Evolutionary conservation across 2,329 filamentous ascomycete genomes (phyloP), one percentile per base, ranked within the genome.

Genomic region (Pleurostoma richardsiae): DNA sequence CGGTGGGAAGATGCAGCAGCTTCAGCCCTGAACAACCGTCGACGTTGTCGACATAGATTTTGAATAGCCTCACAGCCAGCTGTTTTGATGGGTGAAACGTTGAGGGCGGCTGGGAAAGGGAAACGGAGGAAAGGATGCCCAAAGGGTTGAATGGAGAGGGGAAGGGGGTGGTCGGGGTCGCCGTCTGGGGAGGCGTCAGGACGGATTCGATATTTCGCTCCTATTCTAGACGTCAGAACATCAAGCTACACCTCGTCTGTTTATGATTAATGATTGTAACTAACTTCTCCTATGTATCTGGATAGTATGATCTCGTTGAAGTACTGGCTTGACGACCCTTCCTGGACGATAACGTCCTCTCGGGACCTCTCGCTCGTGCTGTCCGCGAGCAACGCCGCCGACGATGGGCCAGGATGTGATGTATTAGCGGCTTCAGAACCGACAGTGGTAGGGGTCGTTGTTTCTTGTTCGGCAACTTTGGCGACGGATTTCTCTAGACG

Each of bases 221-320:
- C 54, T 56, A 28, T n/a, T 52, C 45, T 27, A 30, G 10, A 4
- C 6, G 3, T 19, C 26, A 19, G n/a, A 7, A 10, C 2, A 1
- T 3, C 10, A 29, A 41, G 29, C 30, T 45, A 42, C 19, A 49
- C 29, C 30, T 53, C 40, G 11, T 40, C 33, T 29, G 47, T 38
- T 29, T 43, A 10, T 30, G n/a, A 19, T 29, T 30, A 31, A 42
- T 29, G n/a, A 38, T n/a, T 29, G 39, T 5, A 8, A 40, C 39
- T 43, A 40, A 61, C 65, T 54, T 65, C 58, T 44, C 65, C 60
- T 31, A 68, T 61, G 1, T 64, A 63, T 4, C 59, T 54, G 3
- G 65, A 66, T 1, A 68, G 53, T 8, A 68, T 48, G 5, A 63
- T 55, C 49, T 68, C 65, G 44, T 68, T 66, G n/a, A 66, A 64